Conservation (phyloP, 257 asterid genomes). For the Echites panduratus region DNA sequence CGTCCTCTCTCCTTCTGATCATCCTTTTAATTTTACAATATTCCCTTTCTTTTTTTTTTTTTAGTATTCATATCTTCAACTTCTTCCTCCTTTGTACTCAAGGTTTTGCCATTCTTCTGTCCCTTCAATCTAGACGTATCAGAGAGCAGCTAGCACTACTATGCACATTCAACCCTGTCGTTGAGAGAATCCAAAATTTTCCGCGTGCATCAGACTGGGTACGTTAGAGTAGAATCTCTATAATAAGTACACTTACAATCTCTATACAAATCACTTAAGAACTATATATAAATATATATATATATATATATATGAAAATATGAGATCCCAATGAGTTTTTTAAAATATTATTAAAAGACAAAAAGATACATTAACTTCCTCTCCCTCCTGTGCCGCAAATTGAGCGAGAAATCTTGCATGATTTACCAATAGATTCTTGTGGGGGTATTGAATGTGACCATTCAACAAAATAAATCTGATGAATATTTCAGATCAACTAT, state of each 20-base stretch:
- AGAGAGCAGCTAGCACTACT: neutral
- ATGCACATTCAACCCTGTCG: too few species aligned
- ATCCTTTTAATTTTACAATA: too few species aligned
- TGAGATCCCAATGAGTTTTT: too few species aligned
- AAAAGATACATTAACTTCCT: neutral
- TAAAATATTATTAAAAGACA: neutral
- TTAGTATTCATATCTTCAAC: neutral
- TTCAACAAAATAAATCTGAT: neutral
- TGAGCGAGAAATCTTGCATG: neutral
- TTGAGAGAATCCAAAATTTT: too few species aligned
- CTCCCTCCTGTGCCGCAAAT: conserved; percentile 3
- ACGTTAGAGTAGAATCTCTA: too few species aligned
- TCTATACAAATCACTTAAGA: too few species aligned
- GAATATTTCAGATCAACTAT: too few species aligned
- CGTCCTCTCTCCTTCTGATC: neutral
- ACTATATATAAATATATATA: too few species aligned
- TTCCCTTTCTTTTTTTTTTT: neutral
- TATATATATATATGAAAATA: too few species aligned
- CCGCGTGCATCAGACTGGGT: too few species aligned
- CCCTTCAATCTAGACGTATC: neutral
- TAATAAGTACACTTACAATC: too few species aligned
- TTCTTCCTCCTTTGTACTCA: neutral
- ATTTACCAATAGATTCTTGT: conserved; percentile 40
- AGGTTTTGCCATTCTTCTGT: neutral
- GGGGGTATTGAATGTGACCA: conserved; percentile 26